phyloP scores from a whole-genome alignment of 2,329 filamentous ascomycete species.

The Orbilia brochopaga region DNA sequence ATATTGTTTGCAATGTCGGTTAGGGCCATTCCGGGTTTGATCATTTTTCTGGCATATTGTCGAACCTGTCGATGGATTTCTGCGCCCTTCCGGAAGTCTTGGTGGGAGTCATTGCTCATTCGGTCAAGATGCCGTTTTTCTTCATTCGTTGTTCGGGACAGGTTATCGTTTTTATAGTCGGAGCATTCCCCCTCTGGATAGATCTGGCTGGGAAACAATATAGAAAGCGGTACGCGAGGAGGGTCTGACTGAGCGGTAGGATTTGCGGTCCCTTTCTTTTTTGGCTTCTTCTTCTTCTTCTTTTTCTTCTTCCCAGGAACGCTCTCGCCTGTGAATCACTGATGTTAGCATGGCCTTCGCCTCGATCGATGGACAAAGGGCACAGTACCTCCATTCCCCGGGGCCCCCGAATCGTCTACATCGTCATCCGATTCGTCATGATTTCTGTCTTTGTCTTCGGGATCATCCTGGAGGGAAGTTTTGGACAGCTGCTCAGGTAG shows the following conservation, averaged over 20 bases:
- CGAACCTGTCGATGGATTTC: constrained; percentile 88
- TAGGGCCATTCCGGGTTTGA: constrained; percentile 79
- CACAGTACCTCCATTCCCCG: constrained; percentile 21
- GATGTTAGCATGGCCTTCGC: neutral
- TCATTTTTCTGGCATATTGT: constrained; percentile 78
- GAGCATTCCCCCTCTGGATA: constrained; percentile 80
- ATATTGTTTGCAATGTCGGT: constrained; percentile 87
- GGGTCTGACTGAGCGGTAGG: constrained; percentile 77
- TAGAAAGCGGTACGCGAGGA: constrained; percentile 74
- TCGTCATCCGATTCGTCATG: constrained; percentile 38
- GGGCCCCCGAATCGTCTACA: neutral
- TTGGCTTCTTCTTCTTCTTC: constrained; percentile 83
- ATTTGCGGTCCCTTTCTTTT: constrained; percentile 71
- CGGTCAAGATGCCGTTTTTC: constrained; percentile 84
- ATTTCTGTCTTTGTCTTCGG: neutral
- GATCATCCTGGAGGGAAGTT: constrained; percentile 3
- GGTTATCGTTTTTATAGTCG: constrained; percentile 74
- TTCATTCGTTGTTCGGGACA: constrained; percentile 78
- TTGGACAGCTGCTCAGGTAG: constrained; percentile 7
- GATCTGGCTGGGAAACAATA: constrained; percentile 72
- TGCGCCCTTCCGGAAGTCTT: constrained; percentile 82
- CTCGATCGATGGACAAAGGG: neutral
- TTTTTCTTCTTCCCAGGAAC: constrained; percentile 65
- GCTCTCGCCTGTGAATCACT: constrained; percentile 1
- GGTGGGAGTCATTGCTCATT: constrained; percentile 77